Conservation (phyloP, 2,329 filamentous ascomycete genomes). For the Aureobasidium mangrovei region DNA sequence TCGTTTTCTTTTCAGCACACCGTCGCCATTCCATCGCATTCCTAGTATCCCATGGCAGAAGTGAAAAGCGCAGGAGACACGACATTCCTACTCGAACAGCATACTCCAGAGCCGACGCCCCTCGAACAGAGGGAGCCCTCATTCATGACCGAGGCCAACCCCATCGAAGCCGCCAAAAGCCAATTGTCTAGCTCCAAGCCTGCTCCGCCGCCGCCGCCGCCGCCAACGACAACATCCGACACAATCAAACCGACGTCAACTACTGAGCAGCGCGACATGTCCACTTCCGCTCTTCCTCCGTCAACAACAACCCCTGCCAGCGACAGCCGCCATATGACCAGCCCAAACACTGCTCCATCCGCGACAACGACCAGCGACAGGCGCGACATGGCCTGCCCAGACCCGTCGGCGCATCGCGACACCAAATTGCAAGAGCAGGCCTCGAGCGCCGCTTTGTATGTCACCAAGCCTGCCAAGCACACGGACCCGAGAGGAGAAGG, state of each 20-base stretch:
- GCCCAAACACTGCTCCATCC: neutral
- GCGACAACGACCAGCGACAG: neutral
- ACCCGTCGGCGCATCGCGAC: conserved; percentile 36
- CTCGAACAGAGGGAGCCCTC: neutral
- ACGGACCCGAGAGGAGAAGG: conserved; percentile 22
- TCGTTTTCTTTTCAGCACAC: neutral
- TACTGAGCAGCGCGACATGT: no score
- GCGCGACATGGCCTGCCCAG: conserved; percentile 27
- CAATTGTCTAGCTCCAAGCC: neutral
- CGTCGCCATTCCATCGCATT: neutral
- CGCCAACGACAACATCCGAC: no score
- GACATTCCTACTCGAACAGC: conserved; percentile 11
- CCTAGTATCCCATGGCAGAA: conserved; percentile 3
- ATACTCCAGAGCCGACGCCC: conserved; percentile 1
- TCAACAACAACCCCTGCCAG: no score
- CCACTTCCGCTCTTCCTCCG: no score
- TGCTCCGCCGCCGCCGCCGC: neutral
- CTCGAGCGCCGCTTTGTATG: conserved; percentile 53
- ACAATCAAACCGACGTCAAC: no score
- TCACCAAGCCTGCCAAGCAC: conserved; percentile 32
- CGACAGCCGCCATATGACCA: neutral
- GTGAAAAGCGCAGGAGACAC: conserved; percentile 11
- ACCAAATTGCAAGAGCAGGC: conserved; percentile 41
- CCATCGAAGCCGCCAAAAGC: neutral
- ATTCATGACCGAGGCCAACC: neutral